Base-by-base conservation (phyloP, 805 yeast genomes). In the Pichia ethanolica region DNA sequence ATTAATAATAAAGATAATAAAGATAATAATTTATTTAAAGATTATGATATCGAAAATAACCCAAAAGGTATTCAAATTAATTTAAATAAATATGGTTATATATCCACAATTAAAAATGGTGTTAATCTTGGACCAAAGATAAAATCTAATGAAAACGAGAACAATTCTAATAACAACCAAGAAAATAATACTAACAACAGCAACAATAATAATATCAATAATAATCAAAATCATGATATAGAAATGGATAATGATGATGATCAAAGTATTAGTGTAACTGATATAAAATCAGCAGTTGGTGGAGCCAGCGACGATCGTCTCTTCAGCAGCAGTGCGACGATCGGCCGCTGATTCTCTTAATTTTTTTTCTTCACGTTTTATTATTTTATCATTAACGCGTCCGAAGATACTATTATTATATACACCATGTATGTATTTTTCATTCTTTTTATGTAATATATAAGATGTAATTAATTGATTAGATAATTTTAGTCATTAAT, bases 291-390 rank as follows among this genome's bases (percentile, higher is more conserved):
- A 8, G 45, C 45, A 1, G 45, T 38, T n/a, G 47, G 47, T 30
- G 36, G 50, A 53, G 9, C 56, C 58, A 43, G 54, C 64, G 52
- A 66, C 59, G 52, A 44, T 27, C 27, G 36, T 7, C 42, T 44
- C 35, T 44, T 44, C 32, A 14, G 27, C 36, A 27, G 35, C 34
- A 44, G 46, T 33, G 46, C 39, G 39, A 4, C 35, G 45, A 32
- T 41, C 35, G 44, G 5, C 35, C 41, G n/a, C 25, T 38, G 27
- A 38, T 11, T 20, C 20, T 20, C 20, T 20, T 20, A n/a, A n/a
- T n/a, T n/a, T n/a, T n/a, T n/a, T n/a, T n/a, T n/a, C n/a, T n/a
- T n/a, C n/a, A n/a, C n/a, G n/a, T n/a, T n/a, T n/a, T n/a, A n/a
- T n/a, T n/a, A n/a, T n/a, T n/a, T n/a, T n/a, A n/a, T n/a, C n/a